phyloP scores from a whole-genome alignment of 2,329 filamentous ascomycete species.

The Basipetospora sp. region DNA sequence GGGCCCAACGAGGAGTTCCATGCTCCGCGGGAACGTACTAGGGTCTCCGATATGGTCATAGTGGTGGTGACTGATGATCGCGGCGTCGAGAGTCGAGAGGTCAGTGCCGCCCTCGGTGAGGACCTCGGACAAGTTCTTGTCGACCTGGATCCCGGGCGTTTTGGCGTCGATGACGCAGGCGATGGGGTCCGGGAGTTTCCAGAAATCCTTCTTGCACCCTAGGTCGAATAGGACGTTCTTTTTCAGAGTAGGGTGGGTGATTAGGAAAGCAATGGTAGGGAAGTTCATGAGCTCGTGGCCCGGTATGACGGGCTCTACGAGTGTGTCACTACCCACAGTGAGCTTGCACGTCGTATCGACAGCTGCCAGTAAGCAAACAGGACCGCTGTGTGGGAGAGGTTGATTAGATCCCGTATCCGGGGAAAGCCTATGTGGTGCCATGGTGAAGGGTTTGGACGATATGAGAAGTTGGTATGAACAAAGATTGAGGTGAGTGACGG shows the following conservation, averaged over 20 bases:
- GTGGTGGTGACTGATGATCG: slow-evolving; percentile 27
- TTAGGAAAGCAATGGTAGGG: slow-evolving; percentile 4
- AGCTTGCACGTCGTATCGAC: slow-evolving; percentile 7
- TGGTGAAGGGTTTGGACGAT: slow-evolving; percentile 6
- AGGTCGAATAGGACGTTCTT: slow-evolving; percentile 6
- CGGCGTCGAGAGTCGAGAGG: slow-evolving; percentile 1
- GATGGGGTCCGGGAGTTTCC: slow-evolving; percentile 6
- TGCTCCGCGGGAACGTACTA: slow-evolving; percentile 28
- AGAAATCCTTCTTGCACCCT: slow-evolving; percentile 7
- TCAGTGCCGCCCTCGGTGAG: slow-evolving; percentile 3
- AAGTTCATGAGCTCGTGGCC: slow-evolving; percentile 8
- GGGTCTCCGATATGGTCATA: slow-evolving; percentile 39
- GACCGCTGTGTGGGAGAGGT: slow-evolving; percentile 1
- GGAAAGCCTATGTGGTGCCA: slow-evolving; percentile 17
- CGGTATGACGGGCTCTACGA: slow-evolving; percentile 6
- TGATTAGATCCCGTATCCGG: slow-evolving; percentile 14
- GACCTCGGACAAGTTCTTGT: not conserved
- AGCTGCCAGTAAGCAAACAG: not conserved
- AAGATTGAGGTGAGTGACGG: not conserved
- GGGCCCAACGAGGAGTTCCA: slow-evolving; percentile 36
- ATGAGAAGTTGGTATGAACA: not conserved
- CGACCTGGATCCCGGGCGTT: slow-evolving; percentile 5
- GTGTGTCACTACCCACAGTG: slow-evolving; percentile 2
- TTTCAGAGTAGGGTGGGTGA: not conserved
- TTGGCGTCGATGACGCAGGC: slow-evolving; percentile 3